phyloP scores from a whole-genome alignment of 352 stramenopile genomes.

The Pythium aristosporum region DNA sequence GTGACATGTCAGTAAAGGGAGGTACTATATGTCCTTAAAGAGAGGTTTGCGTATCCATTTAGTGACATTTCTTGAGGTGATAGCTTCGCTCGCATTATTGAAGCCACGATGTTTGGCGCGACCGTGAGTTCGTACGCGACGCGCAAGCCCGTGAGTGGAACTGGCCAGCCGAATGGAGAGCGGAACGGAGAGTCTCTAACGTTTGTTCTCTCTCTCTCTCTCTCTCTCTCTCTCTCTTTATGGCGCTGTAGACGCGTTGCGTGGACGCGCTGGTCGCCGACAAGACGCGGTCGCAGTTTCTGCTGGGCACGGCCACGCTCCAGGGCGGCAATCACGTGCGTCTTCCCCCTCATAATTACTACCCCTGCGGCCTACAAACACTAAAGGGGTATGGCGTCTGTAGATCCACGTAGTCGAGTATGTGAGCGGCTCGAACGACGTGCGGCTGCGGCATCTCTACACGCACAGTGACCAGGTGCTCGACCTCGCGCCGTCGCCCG shows the following conservation, averaged over 20 bases:
- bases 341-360: background rate
- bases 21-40: conserved; percentile 5
- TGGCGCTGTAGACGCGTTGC: conserved; percentile 44
- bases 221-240: background rate
- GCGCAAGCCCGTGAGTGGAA: conserved; percentile 17
- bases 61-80: conserved; percentile 4
- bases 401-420: conserved; percentile 71
- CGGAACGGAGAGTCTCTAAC: background rate
- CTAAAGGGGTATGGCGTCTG: background rate
- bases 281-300: conserved; percentile 61
- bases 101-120: conserved; percentile 25
- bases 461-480: conserved; percentile 47
- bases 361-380: too few relatives aligned
- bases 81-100: background rate
- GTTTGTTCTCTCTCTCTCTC: background rate
- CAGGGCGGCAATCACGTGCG: conserved; percentile 67
- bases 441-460: conserved; percentile 43
- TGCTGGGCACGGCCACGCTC: conserved; percentile 63
- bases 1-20: conserved; percentile 5
- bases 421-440: conserved; percentile 36
- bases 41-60: background rate
- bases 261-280: conserved; percentile 68
- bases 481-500: conserved; percentile 49
- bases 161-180: background rate
- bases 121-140: conserved; percentile 25